Conservation (phyloP, 225 moss, liverwort and hornwort genomes). For the Physcomitrellopsis africana region DNA sequence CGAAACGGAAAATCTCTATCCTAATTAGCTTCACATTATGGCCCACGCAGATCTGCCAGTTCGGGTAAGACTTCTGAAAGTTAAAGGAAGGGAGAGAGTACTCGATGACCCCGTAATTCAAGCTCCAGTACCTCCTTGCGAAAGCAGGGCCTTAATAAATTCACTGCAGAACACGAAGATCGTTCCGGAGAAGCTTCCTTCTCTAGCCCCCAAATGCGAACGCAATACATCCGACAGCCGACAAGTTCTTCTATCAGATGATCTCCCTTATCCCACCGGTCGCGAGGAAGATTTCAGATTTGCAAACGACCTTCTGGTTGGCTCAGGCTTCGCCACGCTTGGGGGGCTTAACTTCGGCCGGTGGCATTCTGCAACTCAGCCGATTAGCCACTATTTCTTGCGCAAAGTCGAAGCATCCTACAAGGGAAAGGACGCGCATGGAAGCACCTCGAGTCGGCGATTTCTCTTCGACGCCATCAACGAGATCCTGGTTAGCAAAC, state of each 20-base stretch:
- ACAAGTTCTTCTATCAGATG: slow-evolving; percentile 22
- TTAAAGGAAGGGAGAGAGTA: slow-evolving; percentile 51
- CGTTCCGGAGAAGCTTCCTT: neutral
- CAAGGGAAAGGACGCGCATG: slow-evolving; percentile 6
- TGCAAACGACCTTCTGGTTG: slow-evolving; percentile 53
- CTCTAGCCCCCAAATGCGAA: neutral
- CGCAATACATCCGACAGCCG: neutral
- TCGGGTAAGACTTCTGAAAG: slow-evolving; percentile 55
- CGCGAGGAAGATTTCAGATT: slow-evolving; percentile 56
- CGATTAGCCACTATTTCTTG: slow-evolving; percentile 57
- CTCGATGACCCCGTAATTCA: slow-evolving; percentile 40
- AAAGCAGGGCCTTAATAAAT: neutral
- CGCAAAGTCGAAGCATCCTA: slow-evolving; percentile 53
- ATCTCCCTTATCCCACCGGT: slow-evolving; percentile 37
- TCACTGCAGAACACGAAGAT: slow-evolving; percentile 13
- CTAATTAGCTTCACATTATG: slow-evolving; percentile 1
- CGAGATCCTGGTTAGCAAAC: slow-evolving; percentile 53
- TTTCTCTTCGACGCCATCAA: slow-evolving; percentile 73
- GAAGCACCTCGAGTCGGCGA: slow-evolving; percentile 38
- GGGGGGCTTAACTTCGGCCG: slow-evolving; percentile 40
- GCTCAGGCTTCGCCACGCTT: slow-evolving; percentile 60
- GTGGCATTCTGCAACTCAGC: slow-evolving; percentile 65
- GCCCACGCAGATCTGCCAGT: slow-evolving; percentile 52
- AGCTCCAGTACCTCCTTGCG: slow-evolving; percentile 8
- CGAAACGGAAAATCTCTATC: neutral